Conservation (phyloP, 2,329 filamentous ascomycete species). For the Stemphylium lycopersici region DNA sequence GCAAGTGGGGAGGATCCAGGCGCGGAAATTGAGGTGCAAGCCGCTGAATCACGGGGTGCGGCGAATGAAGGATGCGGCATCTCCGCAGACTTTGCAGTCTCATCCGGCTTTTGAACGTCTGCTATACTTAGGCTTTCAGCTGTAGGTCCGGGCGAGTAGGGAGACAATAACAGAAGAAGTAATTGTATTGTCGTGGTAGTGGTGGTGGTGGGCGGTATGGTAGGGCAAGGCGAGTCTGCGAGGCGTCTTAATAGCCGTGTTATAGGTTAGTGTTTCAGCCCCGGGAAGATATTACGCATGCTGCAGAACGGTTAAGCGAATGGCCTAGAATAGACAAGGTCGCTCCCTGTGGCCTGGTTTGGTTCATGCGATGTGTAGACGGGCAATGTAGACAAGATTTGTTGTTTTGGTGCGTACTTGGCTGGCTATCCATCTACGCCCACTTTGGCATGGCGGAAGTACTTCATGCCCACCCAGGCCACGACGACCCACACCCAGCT, state of each 20-base stretch:
- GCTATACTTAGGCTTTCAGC: constrained; percentile 21
- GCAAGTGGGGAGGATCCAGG: constrained; percentile 15
- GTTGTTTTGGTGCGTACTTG: constrained; percentile 11
- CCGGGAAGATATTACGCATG: constrained; percentile 37
- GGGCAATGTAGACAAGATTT: constrained; percentile 5
- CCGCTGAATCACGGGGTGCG: constrained; percentile 5
- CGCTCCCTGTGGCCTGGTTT: constrained; percentile 8
- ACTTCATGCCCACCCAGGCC: constrained; percentile 99
- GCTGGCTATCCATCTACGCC: constrained; percentile 56
- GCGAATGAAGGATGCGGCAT: constrained; percentile 11
- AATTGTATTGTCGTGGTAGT: constrained; percentile 7
- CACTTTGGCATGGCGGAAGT: constrained; percentile 97
- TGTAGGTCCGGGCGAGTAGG: constrained; percentile 5
- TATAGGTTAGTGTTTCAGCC: constrained; percentile 45
- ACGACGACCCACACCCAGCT: constrained; percentile 98
- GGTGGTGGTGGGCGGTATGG: neutral
- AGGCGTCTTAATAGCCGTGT: constrained; percentile 23
- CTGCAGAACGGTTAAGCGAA: constrained; percentile 34
- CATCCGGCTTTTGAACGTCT: constrained; percentile 7
- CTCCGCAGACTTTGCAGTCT: constrained; percentile 11
- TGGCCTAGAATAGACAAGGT: constrained; percentile 29
- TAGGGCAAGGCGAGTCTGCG: constrained; percentile 11
- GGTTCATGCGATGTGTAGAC: constrained; percentile 16
- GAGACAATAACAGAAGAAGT: constrained; percentile 7
- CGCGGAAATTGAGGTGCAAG: constrained; percentile 14